Evolutionary conservation across 202 grass and related monocot species (phyloP), one percentile per base, ranked within the genome.

Genomic region (Panicum hallii): DNA sequence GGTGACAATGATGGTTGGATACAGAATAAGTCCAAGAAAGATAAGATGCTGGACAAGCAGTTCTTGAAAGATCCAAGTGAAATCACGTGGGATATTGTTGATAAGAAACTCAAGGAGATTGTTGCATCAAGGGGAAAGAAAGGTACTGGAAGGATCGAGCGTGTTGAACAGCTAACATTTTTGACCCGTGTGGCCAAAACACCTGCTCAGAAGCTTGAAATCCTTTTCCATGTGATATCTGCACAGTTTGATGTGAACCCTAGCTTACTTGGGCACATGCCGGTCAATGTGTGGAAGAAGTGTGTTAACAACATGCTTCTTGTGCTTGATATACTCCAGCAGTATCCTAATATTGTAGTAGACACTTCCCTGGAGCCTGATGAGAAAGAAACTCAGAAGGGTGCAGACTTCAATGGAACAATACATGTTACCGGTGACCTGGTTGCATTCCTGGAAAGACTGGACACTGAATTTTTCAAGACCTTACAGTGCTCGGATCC

Each of bases 161-260:
- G 94, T 71, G 96, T 98, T 32, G 96, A 98, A 19, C 93, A 98
- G 79, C 89, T 98, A 40, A 92, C 93, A 1, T 95, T 93, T 74
- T 90, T 98, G 87, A 92, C 93, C 5, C 81, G 87, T 30, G 93
- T 95, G 26, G 95, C 95, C 32, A 98, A 98, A 90, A 98, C 95
- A 22, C 93, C 95, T 22, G 93, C 95, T 26, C 95, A 98, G 74
- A 98, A 98, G 84, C 90, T 98, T 67, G 93, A 94, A 71, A 95
- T 98, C 22, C 67, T 98, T 45, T 95, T 93, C 55, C 87, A 92
- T 84, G 89, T 98, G 63, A 95, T 98, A 15, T 95, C 95, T 23
- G 89, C 95, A n/a, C 96, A 95, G 67, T 98, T 98, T 91, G 96
- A 98, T 84, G 88, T 98, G 40, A 98, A 98, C 55, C 96, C 96